A percentile compares a stretch with the other conserved stretches of the same genome.
These are phyloP conservation scores for Coniferiporia sulphurascens DNA, from an alignment of 1,284 basidiomycete species.

Conservation along the genomic window DNA sequence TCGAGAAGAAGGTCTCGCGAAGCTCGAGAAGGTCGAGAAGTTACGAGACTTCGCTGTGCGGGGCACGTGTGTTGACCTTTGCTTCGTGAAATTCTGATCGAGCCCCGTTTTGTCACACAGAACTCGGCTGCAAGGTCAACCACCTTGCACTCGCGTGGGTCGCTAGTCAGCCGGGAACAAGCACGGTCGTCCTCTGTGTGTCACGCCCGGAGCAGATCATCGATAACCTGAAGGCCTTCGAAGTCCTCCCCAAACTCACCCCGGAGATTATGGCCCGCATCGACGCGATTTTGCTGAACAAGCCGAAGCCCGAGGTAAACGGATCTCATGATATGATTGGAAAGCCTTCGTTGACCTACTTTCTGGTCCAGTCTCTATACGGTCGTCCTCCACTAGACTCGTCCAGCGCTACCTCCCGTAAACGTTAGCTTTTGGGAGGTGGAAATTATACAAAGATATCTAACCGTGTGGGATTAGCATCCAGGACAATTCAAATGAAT, in stretches of 20 bases:
- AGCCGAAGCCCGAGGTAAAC: slow-evolving; percentile 33
- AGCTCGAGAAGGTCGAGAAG: slow-evolving; percentile 66
- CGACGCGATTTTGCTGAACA: slow-evolving; percentile 58
- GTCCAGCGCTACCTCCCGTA: too few species aligned
- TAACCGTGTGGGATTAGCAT: too few species aligned
- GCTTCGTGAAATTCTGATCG: slow-evolving; percentile 18
- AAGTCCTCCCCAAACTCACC: slow-evolving; percentile 65
- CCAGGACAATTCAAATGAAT: too few species aligned
- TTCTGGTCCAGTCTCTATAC: too few species aligned
- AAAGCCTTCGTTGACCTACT: too few species aligned
- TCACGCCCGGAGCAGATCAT: slow-evolving; percentile 54
- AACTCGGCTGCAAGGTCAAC: slow-evolving; percentile 50
- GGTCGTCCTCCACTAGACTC: too few species aligned
- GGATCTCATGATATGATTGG: too few species aligned
- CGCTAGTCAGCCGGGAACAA: slow-evolving; percentile 56
- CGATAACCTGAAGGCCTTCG: slow-evolving; percentile 67
- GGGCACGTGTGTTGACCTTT: slow-evolving; percentile 17
- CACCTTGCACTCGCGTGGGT: slow-evolving; percentile 73
- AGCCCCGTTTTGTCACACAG: slow-evolving; percentile 29
- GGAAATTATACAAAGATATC: too few species aligned
- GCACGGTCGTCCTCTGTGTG: slow-evolving; percentile 58
- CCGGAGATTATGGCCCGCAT: slow-evolving; percentile 60
- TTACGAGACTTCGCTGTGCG: slow-evolving; percentile 59
- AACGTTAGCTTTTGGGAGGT: too few species aligned
- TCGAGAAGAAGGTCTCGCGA: slow-evolving; percentile 49